Evolutionary conservation across 2,329 filamentous ascomycete species (phyloP).

Genomic region (Rachicladosporium sp.): DNA sequence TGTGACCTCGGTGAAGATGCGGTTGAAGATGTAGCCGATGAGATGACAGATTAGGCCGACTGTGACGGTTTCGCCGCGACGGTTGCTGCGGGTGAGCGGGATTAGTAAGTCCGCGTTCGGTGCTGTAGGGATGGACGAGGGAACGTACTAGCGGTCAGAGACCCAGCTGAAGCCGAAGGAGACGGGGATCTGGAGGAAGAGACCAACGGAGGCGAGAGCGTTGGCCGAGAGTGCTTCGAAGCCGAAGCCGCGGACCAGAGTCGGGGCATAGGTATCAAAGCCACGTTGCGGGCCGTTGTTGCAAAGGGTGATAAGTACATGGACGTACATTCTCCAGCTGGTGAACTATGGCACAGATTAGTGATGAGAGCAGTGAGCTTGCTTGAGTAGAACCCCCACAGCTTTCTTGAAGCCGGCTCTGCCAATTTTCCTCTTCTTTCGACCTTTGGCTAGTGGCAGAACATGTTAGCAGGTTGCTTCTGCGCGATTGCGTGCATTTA

Average conservation of each 20-base stretch:
- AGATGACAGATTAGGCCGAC: constrained; percentile 36
- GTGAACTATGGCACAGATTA: constrained; percentile 24
- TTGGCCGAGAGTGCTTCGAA: constrained; percentile 8
- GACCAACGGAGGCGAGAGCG: constrained; percentile 22
- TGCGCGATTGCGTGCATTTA: too few relatives aligned
- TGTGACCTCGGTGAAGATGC: constrained; percentile 37
- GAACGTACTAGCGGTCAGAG: constrained; percentile 39
- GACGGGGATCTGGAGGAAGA: constrained; percentile 33
- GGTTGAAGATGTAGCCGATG: constrained; percentile 43
- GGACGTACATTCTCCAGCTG: constrained; percentile 22
- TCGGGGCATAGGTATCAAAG: constrained; percentile 23
- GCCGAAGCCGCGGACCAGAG: constrained; percentile 15
- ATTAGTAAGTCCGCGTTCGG: too few relatives aligned
- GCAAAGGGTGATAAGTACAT: constrained; percentile 22
- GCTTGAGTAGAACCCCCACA: constrained; percentile 5
- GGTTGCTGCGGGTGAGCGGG: constrained; percentile 23
- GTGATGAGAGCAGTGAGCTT: neutral
- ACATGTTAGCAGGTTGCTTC: constrained; percentile 1
- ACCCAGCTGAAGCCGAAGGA: constrained; percentile 41
- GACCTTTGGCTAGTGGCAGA: constrained; percentile 14
- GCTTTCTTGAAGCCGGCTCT: constrained; percentile 20
- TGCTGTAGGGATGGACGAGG: too few relatives aligned
- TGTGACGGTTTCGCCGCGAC: constrained; percentile 42
- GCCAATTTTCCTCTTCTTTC: constrained; percentile 21
- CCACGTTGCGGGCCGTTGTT: constrained; percentile 22